A percentile compares a stretch with the other conserved stretches of the same genome.
Evolutionary conservation across 2,329 filamentous ascomycete species (phyloP).

Genomic region (Diaporthe longicolla): DNA sequence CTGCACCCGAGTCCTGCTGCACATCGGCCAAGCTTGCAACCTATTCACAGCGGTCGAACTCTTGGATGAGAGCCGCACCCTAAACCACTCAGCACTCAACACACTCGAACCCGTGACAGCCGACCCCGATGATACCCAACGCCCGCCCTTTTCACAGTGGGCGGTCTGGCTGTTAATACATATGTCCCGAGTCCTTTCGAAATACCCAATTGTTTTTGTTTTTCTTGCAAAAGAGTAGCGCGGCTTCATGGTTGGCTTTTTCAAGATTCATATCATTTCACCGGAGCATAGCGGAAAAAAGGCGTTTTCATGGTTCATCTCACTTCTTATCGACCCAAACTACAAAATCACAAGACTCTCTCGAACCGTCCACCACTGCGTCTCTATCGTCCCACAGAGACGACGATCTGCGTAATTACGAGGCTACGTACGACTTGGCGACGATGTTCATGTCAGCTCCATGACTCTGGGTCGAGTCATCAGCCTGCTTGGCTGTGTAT

Average conservation of each 20-base stretch:
- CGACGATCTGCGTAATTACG: conserved; percentile 28
- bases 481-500: conserved; percentile 30
- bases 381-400: conserved; percentile 2
- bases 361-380: conserved; percentile 14
- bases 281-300: conserved; percentile 41
- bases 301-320: conserved; percentile 39
- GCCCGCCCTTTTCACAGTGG: conserved; percentile 6
- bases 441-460: conserved; percentile 27
- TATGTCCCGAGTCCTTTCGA: conserved; percentile 27
- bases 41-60: conserved; percentile 68
- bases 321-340: conserved; percentile 7
- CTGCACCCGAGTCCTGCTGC: conserved; percentile 55
- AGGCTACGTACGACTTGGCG: conserved; percentile 30
- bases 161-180: conserved; percentile 23
- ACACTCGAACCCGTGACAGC: conserved; percentile 28
- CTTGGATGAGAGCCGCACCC: conserved; percentile 56
- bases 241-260: conserved; percentile 36
- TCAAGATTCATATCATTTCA: conserved; percentile 39
- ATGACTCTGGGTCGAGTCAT: conserved; percentile 5
- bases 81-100: conserved; percentile 25
- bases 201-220: conserved; percentile 30
- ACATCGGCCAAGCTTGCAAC: conserved; percentile 54
- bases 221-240: conserved; percentile 23
- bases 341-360: conserved; percentile 18
- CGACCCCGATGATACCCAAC: conserved; percentile 41